A percentile compares a stretch with the other conserved stretches of the same genome.
These are phyloP conservation scores for Gentiana macrophylla DNA, from an alignment of 257 asterid genomes.

Conservation along the genomic window DNA sequence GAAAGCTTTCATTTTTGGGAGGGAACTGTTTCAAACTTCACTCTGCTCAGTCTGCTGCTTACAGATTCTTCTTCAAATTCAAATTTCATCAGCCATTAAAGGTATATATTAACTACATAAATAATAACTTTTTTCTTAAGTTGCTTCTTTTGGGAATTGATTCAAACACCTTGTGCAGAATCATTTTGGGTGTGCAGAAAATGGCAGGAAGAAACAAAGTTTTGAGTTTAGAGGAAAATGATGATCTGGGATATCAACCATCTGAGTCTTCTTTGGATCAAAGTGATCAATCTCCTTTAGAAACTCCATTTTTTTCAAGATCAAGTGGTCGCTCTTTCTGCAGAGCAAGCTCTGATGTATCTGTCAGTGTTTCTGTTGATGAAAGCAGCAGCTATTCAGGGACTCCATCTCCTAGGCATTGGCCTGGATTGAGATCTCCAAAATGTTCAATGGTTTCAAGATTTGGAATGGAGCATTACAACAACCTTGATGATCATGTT, in stretches of 20 bases:
- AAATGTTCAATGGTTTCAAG: conserved; percentile 48
- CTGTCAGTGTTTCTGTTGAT: conserved; percentile 48
- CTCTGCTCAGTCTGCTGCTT: conserved; percentile 1
- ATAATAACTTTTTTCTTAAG: neutral
- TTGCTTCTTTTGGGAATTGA: neutral
- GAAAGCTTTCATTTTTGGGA: conserved; percentile 3
- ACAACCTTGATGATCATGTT: conserved; percentile 20
- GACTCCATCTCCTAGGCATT: conserved; percentile 45
- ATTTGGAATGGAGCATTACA: conserved; percentile 57
- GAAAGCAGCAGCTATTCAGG: conserved; percentile 51
- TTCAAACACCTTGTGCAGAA: conserved; percentile 7
- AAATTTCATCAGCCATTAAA: conserved; percentile 31
- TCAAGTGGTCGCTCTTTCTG: conserved; percentile 50
- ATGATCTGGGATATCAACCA: conserved; percentile 41
- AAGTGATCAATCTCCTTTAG: conserved; percentile 42
- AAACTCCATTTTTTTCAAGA: conserved; percentile 31
- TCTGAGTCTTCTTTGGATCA: conserved; percentile 45
- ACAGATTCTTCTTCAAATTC: conserved; percentile 55
- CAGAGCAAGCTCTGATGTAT: conserved; percentile 61
- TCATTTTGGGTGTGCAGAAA: conserved; percentile 6
- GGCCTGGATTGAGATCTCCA: conserved; percentile 74
- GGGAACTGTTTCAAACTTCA: conserved; percentile 41
- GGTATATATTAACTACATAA: conserved; percentile 17
- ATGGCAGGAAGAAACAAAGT: conserved; percentile 2
- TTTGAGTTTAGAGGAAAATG: conserved; percentile 38